Evolutionary conservation across 257 asterid species (phyloP).

Genomic region (Nicotiana paniculata): DNA sequence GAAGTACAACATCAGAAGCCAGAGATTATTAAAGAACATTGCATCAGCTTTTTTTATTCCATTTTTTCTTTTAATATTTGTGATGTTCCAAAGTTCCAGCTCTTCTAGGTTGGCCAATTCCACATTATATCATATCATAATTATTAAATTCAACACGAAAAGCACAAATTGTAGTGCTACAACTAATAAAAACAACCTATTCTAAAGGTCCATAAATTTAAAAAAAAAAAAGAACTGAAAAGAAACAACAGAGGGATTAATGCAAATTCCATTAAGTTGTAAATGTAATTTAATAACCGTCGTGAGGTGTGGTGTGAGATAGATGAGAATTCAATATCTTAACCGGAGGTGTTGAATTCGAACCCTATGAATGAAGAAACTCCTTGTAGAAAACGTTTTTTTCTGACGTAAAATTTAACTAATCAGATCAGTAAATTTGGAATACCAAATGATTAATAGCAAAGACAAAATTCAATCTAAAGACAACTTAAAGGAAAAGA

Average conservation of each 20-base stretch:
- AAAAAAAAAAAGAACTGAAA: not conserved
- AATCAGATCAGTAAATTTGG: not conserved
- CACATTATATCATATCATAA: not conserved
- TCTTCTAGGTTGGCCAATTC: not conserved
- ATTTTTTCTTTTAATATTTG: not conserved
- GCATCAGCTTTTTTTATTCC: constrained; percentile 11
- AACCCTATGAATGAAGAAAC: not conserved
- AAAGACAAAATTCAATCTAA: not conserved
- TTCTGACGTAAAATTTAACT: not conserved
- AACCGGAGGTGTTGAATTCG: not conserved
- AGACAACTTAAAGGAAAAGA: not conserved
- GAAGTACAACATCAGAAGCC: constrained; percentile 15
- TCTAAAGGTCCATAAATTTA: not conserved
- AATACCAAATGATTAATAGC: not conserved
- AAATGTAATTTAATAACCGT: not conserved
- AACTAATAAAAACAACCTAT: not conserved
- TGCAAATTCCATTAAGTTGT: not conserved
- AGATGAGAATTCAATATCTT: not conserved
- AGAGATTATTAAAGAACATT: constrained; percentile 11
- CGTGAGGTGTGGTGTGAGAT: not conserved
- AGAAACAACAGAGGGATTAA: not conserved
- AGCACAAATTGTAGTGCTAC: not conserved
- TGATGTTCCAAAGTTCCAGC: not conserved
- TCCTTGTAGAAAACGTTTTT: not conserved
- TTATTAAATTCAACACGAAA: not conserved